These are phyloP conservation scores for Linderina pennispora DNA, from an alignment of 192 early-diverging fungal genomes.

Conservation along the genomic window DNA sequence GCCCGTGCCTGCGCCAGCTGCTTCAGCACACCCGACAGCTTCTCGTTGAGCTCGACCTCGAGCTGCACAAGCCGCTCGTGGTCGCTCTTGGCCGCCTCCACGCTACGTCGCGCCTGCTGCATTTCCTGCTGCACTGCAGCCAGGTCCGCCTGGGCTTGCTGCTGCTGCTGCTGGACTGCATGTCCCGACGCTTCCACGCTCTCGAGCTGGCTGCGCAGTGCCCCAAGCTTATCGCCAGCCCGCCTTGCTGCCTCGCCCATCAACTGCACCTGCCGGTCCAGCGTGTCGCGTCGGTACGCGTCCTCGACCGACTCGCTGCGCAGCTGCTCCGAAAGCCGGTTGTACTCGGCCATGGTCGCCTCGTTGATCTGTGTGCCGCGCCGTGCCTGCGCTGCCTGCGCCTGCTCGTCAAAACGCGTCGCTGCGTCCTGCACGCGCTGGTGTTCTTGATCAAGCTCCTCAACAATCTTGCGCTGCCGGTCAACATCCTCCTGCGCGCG, in stretches of 20 bases:
- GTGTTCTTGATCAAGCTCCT: slow-evolving; percentile 50
- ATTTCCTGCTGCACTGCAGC: slow-evolving; percentile 33
- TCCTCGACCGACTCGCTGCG: slow-evolving; percentile 59
- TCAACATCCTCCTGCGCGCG: slow-evolving; percentile 48
- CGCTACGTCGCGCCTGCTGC: slow-evolving; percentile 51
- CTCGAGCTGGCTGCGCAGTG: slow-evolving; percentile 40
- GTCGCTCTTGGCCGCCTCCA: slow-evolving; percentile 57
- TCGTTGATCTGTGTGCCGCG: slow-evolving; percentile 28
- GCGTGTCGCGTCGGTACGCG: slow-evolving; percentile 58
- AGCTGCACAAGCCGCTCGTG: slow-evolving; percentile 57
- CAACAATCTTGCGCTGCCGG: slow-evolving; percentile 48
- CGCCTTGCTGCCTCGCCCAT: slow-evolving; percentile 57
- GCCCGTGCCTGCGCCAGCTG: slow-evolving; percentile 75
- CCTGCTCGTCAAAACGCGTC: slow-evolving; percentile 47
- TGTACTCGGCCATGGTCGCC: slow-evolving; percentile 50
- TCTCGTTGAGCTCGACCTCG: slow-evolving; percentile 71
- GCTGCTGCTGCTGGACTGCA: slow-evolving; percentile 34
- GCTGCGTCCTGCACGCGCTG: slow-evolving; percentile 49
- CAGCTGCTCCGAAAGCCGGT: slow-evolving; percentile 64
- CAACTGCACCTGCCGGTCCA: slow-evolving; percentile 57
- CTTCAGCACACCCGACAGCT: slow-evolving; percentile 69
- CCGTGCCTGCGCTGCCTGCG: slow-evolving; percentile 23
- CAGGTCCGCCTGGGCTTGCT: slow-evolving; percentile 21
- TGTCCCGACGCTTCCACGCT: slow-evolving; percentile 25
- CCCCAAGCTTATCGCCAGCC: slow-evolving; percentile 50